phyloP scores from a whole-genome alignment of 495 filamentous ascomycete genomes.

The Trichoderma reesei region DNA sequence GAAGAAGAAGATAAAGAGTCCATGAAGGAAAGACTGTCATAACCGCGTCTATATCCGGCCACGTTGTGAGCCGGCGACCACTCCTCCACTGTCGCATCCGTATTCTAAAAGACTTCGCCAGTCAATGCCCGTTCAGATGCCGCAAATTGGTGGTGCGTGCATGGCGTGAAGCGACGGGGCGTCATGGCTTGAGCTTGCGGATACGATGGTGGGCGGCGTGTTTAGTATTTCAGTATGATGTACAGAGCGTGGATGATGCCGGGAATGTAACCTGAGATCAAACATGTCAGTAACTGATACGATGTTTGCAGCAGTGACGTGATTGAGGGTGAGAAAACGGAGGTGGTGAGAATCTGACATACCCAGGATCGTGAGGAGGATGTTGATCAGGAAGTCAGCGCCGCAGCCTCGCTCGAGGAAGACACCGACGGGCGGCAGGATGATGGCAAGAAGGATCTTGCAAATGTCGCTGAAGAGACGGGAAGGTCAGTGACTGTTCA shows the following conservation, averaged over 20 bases:
- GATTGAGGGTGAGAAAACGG: neutral
- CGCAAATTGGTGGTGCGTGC: neutral
- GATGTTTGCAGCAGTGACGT: neutral
- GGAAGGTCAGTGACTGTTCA: slow-evolving; percentile 1
- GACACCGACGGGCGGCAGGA: slow-evolving; percentile 82
- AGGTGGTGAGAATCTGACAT: slow-evolving; percentile 26
- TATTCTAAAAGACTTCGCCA: neutral
- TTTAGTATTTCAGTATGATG: slow-evolving; percentile 42
- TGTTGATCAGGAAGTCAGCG: slow-evolving; percentile 83
- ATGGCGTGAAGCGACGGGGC: neutral
- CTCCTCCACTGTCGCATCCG: neutral
- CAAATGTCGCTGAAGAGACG: slow-evolving; percentile 58
- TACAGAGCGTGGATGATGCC: slow-evolving; percentile 58
- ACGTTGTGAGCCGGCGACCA: neutral
- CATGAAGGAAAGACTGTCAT: slow-evolving; percentile 4
- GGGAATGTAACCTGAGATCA: slow-evolving; percentile 43
- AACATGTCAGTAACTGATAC: neutral
- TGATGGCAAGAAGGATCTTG: slow-evolving; percentile 84
- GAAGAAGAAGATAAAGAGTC: neutral
- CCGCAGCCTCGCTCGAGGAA: slow-evolving; percentile 85
- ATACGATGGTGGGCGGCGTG: neutral
- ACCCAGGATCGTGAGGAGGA: slow-evolving; percentile 80
- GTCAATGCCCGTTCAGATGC: neutral
- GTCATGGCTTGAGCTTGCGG: neutral
- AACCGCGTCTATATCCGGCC: neutral